These are phyloP conservation scores for Botrytis fragariae DNA, from an alignment of 2,329 filamentous ascomycete genomes.

Conservation along the genomic window DNA sequence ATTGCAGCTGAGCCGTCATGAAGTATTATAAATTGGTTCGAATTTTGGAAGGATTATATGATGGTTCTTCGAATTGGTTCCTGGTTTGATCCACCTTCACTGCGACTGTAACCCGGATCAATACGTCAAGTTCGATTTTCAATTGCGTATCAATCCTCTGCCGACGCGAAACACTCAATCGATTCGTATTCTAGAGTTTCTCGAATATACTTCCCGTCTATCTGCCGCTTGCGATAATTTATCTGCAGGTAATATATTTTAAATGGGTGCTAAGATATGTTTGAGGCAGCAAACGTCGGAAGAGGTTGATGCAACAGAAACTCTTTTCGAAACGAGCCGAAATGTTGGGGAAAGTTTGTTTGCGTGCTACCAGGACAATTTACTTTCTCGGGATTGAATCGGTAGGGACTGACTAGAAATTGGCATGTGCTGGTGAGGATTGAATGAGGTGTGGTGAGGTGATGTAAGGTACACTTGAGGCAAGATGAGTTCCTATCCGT, in stretches of 20 bases:
- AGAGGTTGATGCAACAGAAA: not conserved
- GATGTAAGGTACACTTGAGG: not conserved
- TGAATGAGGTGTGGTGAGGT: not conserved
- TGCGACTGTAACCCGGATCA: not conserved
- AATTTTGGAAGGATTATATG: not conserved
- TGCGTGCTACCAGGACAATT: constrained; percentile 3
- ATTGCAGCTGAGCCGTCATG: constrained; percentile 25
- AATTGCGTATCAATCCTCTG: not conserved
- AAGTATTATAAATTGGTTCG: constrained; percentile 6
- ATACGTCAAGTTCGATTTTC: not conserved
- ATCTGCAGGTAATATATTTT: not conserved
- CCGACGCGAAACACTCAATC: not conserved
- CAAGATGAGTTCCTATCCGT: not conserved
- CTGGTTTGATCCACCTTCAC: not conserved
- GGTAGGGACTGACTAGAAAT: not conserved
- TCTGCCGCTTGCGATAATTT: not conserved
- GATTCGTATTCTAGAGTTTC: not conserved
- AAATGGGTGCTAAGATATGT: not conserved
- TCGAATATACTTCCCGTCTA: not conserved
- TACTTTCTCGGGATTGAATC: not conserved
- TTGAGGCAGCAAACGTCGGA: not conserved
- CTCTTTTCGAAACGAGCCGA: not conserved
- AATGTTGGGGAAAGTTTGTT: not conserved
- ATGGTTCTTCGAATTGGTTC: not conserved
- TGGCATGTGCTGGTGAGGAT: not conserved